Percentiles rank a stretch among this genome's conserved stretches.
Conservation (phyloP, 352 stramenopile species). For the Globisporangium spiculum region DNA sequence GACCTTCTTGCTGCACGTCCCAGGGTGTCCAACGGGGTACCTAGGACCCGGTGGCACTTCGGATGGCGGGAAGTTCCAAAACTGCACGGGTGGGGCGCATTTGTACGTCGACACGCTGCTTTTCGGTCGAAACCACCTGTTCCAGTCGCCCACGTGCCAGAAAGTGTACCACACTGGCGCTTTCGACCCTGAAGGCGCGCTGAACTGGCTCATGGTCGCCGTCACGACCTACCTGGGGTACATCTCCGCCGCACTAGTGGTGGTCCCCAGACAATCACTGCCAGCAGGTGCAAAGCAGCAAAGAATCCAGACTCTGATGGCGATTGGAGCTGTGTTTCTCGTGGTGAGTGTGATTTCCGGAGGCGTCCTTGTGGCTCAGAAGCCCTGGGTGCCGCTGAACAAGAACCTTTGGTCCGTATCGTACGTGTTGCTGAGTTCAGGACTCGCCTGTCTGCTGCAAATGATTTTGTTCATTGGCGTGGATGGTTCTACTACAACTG, state of each 20-base stretch:
- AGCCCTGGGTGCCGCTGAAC: conserved; percentile 64
- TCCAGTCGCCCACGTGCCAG: conserved; percentile 60
- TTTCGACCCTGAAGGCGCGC: conserved; percentile 75
- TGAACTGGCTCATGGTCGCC: conserved; percentile 76
- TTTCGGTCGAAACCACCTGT: conserved; percentile 62
- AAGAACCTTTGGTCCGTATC: conserved; percentile 86
- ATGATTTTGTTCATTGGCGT: conserved; percentile 23
- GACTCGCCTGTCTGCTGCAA: conserved; percentile 31
- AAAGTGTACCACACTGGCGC: conserved; percentile 48
- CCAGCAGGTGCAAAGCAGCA: background rate
- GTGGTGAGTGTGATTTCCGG: conserved; percentile 15
- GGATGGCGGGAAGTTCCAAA: conserved; percentile 35
- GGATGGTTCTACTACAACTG: conserved; percentile 11
- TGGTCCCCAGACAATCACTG: background rate
- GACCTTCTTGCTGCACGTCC: conserved; percentile 51
- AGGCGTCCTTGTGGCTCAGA: conserved; percentile 10
- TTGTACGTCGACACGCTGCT: conserved; percentile 60
- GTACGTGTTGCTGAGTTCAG: conserved; percentile 54
- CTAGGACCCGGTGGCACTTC: conserved; percentile 58
- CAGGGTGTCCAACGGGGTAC: conserved; percentile 73
- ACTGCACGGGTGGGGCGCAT: conserved; percentile 82
- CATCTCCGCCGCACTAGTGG: conserved; percentile 35
- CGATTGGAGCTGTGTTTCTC: conserved; percentile 2
- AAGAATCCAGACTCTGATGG: conserved; percentile 9
- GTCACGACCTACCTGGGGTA: conserved; percentile 66